Conservation (phyloP, 139 green algal species). For the Picochlorum sp. region DNA sequence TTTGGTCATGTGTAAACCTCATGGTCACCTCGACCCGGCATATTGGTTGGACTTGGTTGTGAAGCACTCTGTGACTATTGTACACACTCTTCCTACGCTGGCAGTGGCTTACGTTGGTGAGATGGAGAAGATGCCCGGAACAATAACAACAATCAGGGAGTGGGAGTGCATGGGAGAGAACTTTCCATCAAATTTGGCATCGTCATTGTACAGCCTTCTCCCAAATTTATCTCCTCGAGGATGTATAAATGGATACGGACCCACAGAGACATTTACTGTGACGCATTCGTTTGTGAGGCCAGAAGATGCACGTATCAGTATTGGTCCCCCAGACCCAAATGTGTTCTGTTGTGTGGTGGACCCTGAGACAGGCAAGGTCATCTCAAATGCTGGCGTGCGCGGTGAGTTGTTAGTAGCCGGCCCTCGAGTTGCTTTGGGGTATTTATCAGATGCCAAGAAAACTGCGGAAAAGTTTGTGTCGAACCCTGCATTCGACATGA, state of each 20-base stretch:
- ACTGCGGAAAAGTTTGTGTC: constrained; percentile 26
- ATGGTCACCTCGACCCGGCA: constrained; percentile 14
- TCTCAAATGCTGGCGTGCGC: constrained; percentile 13
- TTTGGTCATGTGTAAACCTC: constrained; percentile 6
- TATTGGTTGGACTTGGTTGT: no score
- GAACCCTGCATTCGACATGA: constrained; percentile 13
- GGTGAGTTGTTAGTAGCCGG: constrained; percentile 42
- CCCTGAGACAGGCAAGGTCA: constrained; percentile 13
- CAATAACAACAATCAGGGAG: no score
- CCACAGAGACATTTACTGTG: background rate
- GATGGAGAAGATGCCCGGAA: no score
- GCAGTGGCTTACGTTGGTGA: no score
- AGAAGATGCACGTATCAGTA: background rate
- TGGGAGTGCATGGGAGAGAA: background rate
- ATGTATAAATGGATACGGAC: background rate
- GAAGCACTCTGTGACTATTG: no score
- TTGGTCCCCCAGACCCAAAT: constrained; percentile 36
- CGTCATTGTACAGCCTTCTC: no score
- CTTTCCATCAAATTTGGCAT: constrained; percentile 5
- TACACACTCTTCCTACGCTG: no score
- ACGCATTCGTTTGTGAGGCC: background rate
- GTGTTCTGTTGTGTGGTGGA: constrained; percentile 28
- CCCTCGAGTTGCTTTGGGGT: constrained; percentile 28
- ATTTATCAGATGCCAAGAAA: constrained; percentile 16
- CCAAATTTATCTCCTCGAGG: background rate